Evolutionary conservation across 2,329 filamentous ascomycete genomes (phyloP).

Genomic region (Neofusicoccum laricinum): DNA sequence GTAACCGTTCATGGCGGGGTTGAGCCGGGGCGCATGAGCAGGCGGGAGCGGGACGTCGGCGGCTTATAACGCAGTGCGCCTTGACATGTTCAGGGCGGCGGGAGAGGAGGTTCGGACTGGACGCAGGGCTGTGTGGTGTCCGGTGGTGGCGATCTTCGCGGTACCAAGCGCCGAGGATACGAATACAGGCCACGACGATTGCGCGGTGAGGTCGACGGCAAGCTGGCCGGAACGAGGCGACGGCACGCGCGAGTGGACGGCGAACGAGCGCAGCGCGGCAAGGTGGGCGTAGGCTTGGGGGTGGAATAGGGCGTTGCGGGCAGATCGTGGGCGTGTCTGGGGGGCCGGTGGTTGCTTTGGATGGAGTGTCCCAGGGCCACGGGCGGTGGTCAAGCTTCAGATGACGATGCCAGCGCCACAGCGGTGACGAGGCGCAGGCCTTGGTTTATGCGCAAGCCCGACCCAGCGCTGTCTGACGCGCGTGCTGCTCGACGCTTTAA

Average conservation of each 20-base stretch:
- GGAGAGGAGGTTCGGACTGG: not conserved
- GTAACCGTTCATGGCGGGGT: slow-evolving; percentile 18
- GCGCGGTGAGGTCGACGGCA: not conserved
- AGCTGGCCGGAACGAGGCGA: not conserved
- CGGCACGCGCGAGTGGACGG: not conserved
- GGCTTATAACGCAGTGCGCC: not conserved
- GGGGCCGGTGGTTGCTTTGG: slow-evolving; percentile 10
- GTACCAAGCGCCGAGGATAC: slow-evolving; percentile 9
- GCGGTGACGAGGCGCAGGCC: slow-evolving; percentile 12
- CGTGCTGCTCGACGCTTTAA: not conserved
- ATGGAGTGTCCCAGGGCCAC: not conserved
- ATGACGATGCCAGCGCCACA: slow-evolving; percentile 14
- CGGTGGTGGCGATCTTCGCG: not conserved
- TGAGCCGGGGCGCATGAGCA: slow-evolving; percentile 10
- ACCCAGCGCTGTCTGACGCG: not conserved
- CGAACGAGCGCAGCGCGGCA: not conserved
- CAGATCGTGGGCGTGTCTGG: not conserved
- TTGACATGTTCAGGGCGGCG: slow-evolving; percentile 4
- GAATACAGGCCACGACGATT: slow-evolving; percentile 11
- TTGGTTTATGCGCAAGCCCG: not conserved
- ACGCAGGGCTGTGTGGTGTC: not conserved
- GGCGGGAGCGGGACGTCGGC: not conserved
- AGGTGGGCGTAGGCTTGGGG: not conserved
- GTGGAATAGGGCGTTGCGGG: not conserved
- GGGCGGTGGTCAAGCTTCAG: slow-evolving; percentile 9